These are phyloP conservation scores for Aphanocladium album DNA, from an alignment of 2,329 filamentous ascomycete genomes.

Conservation along the genomic window DNA sequence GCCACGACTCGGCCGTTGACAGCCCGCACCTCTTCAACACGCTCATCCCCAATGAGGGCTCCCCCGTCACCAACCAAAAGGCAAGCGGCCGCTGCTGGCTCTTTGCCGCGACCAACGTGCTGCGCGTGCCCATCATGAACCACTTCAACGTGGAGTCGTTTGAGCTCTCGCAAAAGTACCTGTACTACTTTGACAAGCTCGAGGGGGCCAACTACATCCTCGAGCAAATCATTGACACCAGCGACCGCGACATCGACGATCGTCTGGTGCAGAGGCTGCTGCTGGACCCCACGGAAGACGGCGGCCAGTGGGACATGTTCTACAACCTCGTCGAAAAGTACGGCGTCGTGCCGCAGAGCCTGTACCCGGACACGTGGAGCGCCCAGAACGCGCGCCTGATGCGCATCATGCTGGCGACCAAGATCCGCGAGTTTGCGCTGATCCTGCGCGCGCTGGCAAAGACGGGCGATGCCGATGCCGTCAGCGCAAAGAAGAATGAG, in stretches of 20 bases:
- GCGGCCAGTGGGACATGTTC: constrained; percentile 82
- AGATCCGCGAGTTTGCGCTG: constrained; percentile 70
- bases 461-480: constrained; percentile 24
- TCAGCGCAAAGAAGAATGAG: constrained; percentile 53
- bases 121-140: constrained; percentile 75
- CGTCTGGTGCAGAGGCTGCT: constrained; percentile 63
- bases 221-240: constrained; percentile 68
- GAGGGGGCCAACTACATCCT: constrained; percentile 81
- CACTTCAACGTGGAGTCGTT: constrained; percentile 67
- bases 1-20: constrained; percentile 33
- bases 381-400: constrained; percentile 61
- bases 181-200: constrained; percentile 85
- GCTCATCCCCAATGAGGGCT: constrained; percentile 68
- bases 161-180: constrained; percentile 71
- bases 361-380: constrained; percentile 73
- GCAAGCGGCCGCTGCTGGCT: constrained; percentile 78
- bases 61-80: constrained; percentile 72
- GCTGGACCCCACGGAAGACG: constrained; percentile 63
- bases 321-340: constrained; percentile 74
- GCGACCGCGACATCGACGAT: constrained; percentile 58
- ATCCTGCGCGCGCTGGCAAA: constrained; percentile 52
- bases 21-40: constrained; percentile 74
- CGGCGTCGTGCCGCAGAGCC: constrained; percentile 67
- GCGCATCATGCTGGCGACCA: constrained; percentile 67
- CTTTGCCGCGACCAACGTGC: constrained; percentile 76